Evolutionary conservation across 805 yeast species (phyloP), one percentile per base, ranked within the genome.

Genomic region (Teunomyces barrocoloradensis): DNA sequence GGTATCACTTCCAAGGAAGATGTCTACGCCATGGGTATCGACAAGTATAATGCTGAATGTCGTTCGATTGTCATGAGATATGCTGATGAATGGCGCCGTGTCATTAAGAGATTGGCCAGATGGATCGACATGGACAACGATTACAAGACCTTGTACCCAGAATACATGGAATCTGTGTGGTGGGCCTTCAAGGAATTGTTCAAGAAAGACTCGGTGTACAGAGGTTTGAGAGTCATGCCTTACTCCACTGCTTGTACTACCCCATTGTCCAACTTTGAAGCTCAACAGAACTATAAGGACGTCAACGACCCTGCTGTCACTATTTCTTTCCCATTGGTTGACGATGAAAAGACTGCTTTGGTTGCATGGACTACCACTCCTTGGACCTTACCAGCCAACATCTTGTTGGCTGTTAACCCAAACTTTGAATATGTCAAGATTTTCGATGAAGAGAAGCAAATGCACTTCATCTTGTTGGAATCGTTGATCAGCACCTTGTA

Each of bases 291-390:
- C 68, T 94, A 94, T 78, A 94, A 94, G 75, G 98, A 94, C 51
- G 98, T 94, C 43, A 80, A 82, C 53, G 99, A 94, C 68, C 99
- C 99, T 7, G 96, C 97, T 9, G 91, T 95, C 43, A 90, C 97
- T 50, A 71, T 94, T 57, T 96, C 89, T 23, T 95, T 94, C 78
- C 87, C 88, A 53, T 74, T 88, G 47, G 73, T 79, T 28, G 87
- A 82, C 52, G 95, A 91, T 61, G 90, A 89, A 53, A 82, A 86
- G 60, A 88, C 96, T 45, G 75, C 80, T 55, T 75, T 94, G 55
- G 91, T 94, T 34, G 98, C 98, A 7, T 94, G 99, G 99, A 94
- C 99, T 39, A 94, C 99, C 51, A 94, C 99, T 21, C 99, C 99
- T 45, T 94, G 99, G 99, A 95, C 99, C 43, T 77, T 94, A 64